A percentile compares a stretch with the other conserved stretches of the same genome.
Conservation (phyloP, 2,329 filamentous ascomycete genomes). For the Hymenoscyphus infarciens region DNA sequence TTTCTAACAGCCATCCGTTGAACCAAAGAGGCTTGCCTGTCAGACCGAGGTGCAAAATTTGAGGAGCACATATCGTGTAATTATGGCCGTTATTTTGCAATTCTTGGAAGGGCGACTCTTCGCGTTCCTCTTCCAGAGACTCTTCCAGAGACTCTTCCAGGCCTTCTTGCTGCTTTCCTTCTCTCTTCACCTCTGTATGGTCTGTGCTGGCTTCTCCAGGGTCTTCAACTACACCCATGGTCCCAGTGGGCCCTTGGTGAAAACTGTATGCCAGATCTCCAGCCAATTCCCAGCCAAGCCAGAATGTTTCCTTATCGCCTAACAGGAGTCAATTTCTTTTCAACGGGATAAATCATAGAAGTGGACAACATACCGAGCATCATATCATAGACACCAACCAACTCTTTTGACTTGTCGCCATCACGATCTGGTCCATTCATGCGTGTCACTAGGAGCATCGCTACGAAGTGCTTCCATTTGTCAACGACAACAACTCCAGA, state of each 20-base stretch:
- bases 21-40: neutral
- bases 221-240: slow-evolving; percentile 1
- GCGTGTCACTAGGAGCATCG: slow-evolving; percentile 46
- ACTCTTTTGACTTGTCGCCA: neutral
- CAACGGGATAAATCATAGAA: slow-evolving; percentile 32
- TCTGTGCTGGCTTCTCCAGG: neutral
- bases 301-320: slow-evolving; percentile 47
- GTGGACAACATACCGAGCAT: neutral
- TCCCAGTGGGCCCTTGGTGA: neutral
- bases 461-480: slow-evolving; percentile 31
- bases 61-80: neutral
- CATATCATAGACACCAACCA: neutral
- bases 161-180: neutral
- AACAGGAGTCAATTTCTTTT: slow-evolving; percentile 38
- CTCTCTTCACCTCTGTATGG: neutral
- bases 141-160: neutral
- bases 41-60: neutral
- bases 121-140: neutral
- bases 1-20: neutral
- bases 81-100: neutral
- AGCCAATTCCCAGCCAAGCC: slow-evolving; percentile 25
- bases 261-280: neutral
- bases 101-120: neutral
- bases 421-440: slow-evolving; percentile 36
- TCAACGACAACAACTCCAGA: neutral